A percentile compares a stretch with the other conserved stretches of the same genome.
phyloP scores from a whole-genome alignment of 495 filamentous ascomycete genomes.

The Trichocladium antarcticum region DNA sequence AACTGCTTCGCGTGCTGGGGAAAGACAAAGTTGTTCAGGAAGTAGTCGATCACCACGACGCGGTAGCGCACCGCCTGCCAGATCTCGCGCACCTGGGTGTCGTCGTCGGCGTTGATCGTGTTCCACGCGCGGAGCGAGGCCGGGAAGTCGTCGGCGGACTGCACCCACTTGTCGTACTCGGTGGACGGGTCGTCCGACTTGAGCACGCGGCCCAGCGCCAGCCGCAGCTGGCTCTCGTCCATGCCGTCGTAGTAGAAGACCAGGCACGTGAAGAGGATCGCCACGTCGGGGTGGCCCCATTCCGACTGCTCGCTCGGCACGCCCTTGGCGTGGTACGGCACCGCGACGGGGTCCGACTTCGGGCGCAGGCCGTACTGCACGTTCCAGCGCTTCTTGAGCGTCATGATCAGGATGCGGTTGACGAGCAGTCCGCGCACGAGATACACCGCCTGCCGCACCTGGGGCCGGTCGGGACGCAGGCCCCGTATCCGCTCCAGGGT shows the following conservation, averaged over 20 bases:
- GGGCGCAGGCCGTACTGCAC: slow-evolving; percentile 37
- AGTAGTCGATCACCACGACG: slow-evolving; percentile 38
- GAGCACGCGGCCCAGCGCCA: slow-evolving; percentile 28
- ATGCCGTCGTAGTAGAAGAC: slow-evolving; percentile 44
- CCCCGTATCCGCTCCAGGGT: slow-evolving; percentile 14
- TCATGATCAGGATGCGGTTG: slow-evolving; percentile 32
- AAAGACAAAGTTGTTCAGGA: slow-evolving; percentile 45
- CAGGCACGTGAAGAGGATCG: slow-evolving; percentile 43
- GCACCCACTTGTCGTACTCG: slow-evolving; percentile 40
- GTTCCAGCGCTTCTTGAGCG: slow-evolving; percentile 38
- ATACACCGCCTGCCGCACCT: slow-evolving; percentile 16
- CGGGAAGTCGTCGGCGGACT: slow-evolving; percentile 29
- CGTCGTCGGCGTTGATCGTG: slow-evolving; percentile 42
- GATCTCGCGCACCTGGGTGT: slow-evolving; percentile 34
- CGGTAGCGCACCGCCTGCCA: slow-evolving; percentile 30
- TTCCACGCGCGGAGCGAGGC: slow-evolving; percentile 34
- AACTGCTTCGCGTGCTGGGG: slow-evolving; percentile 44
- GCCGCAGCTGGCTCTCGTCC: neutral
- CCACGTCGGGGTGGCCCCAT: slow-evolving; percentile 46
- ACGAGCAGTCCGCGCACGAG: slow-evolving; percentile 32
- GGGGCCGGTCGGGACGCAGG: slow-evolving; percentile 21
- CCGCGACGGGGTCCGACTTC: slow-evolving; percentile 28
- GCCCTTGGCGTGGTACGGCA: slow-evolving; percentile 37
- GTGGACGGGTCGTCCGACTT: slow-evolving; percentile 43
- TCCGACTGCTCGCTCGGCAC: slow-evolving; percentile 41